phyloP scores from a whole-genome alignment of 2,329 filamentous ascomycete species.

The Emergomyces pasteurianus region DNA sequence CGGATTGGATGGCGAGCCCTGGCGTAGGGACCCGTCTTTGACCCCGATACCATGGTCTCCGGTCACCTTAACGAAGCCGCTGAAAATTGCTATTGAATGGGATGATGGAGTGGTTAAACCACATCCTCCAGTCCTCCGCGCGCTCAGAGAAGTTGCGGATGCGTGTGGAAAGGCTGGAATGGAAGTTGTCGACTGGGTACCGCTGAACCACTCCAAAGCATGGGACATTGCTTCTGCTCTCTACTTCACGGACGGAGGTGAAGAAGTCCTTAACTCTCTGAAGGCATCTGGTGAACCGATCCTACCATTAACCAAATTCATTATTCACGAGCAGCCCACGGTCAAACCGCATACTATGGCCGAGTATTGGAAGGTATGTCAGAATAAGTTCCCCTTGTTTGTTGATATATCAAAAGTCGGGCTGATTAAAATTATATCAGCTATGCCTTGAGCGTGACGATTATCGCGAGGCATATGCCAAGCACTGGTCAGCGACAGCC shows the following conservation, averaged over 20 bases:
- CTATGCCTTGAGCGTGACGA: constrained; percentile 4
- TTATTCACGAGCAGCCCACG: constrained; percentile 44
- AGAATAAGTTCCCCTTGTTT: not conserved
- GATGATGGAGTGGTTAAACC: constrained; percentile 40
- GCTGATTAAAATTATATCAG: not conserved
- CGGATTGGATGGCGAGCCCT: constrained; percentile 23
- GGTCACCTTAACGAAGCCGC: constrained; percentile 11
- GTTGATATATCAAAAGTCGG: not conserved
- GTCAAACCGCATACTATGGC: constrained; percentile 30
- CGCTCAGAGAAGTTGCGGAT: constrained; percentile 34
- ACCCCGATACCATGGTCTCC: constrained; percentile 27
- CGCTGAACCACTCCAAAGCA: constrained; percentile 38
- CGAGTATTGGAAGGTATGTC: constrained; percentile 28
- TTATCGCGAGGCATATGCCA: constrained; percentile 35
- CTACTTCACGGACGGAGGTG: constrained; percentile 51
- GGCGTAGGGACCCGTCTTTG: constrained; percentile 26
- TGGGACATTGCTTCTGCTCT: constrained; percentile 35
- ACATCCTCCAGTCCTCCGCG: constrained; percentile 49
- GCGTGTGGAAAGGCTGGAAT: constrained; percentile 11
- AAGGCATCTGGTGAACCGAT: constrained; percentile 45
- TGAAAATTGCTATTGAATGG: constrained; percentile 35
- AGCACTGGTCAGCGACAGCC: constrained; percentile 35
- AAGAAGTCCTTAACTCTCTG: constrained; percentile 41
- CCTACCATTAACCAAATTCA: constrained; percentile 47
- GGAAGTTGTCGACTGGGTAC: constrained; percentile 22